A percentile compares a stretch with the other conserved stretches of the same genome.
Evolutionary conservation across 257 asterid species (phyloP).

Genomic region (Gardenia jasminoides): DNA sequence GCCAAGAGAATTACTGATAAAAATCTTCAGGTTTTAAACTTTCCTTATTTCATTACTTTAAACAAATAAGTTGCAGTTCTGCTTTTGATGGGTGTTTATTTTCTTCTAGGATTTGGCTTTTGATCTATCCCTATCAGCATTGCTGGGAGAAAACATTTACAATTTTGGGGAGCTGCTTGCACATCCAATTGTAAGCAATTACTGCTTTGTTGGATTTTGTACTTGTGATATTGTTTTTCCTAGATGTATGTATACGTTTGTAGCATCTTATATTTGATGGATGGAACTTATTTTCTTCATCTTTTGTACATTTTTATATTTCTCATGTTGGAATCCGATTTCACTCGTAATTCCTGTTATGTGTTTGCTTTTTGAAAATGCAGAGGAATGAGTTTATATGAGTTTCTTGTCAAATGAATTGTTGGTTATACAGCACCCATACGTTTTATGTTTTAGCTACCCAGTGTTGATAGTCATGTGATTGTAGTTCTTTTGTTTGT

Average conservation of each 20-base stretch:
- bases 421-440: background rate
- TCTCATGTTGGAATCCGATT: background rate
- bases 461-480: background rate
- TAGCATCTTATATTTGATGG: background rate
- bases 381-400: background rate
- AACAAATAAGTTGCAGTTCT: background rate
- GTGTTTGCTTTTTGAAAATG: background rate
- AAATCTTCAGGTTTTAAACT: background rate
- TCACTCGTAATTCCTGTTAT: background rate
- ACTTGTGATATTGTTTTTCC: background rate
- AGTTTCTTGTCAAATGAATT: background rate
- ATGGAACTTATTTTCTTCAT: background rate
- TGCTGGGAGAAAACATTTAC: constrained; percentile 94
- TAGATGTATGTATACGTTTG: background rate
- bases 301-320: background rate
- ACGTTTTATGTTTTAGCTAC: background rate
- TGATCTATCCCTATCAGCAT: constrained; percentile 87
- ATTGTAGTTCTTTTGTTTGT: background rate
- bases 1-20: background rate
- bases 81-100: constrained; percentile 3
- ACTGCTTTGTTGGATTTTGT: background rate
- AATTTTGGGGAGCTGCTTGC: constrained; percentile 96
- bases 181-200: constrained; percentile 83
- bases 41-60: background rate
- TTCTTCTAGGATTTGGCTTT: constrained; percentile 80